phyloP scores from a whole-genome alignment of 495 filamentous ascomycete genomes.

The Penicillium canescens region DNA sequence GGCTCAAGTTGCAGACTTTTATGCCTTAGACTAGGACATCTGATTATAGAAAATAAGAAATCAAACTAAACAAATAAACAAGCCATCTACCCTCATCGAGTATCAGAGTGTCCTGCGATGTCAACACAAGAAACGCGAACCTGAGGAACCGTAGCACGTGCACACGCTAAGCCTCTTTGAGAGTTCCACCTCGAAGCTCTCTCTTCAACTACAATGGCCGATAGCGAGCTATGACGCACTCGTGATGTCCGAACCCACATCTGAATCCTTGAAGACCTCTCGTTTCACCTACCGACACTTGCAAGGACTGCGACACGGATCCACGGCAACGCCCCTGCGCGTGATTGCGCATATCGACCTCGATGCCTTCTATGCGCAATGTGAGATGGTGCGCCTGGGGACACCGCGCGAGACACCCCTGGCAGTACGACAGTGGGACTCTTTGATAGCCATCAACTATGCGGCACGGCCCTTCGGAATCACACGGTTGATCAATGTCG shows the following conservation, averaged over 20 bases:
- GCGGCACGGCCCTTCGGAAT: conserved; percentile 81
- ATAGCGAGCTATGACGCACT: conserved; percentile 20
- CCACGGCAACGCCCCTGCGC: conserved; percentile 73
- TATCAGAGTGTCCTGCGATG: no score
- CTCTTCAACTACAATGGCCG: not conserved
- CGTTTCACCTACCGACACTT: conserved; percentile 85
- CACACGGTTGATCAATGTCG: conserved; percentile 67
- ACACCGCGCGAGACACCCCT: conserved; percentile 74
- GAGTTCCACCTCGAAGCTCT: not conserved
- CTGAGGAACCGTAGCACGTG: conserved; percentile 16
- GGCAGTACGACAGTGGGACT: conserved; percentile 81
- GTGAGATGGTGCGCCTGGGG: conserved; percentile 83
- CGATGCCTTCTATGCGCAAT: conserved; percentile 98
- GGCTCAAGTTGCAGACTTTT: no score
- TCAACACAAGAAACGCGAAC: not conserved
- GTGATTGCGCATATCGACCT: conserved; percentile 92
- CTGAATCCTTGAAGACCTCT: conserved; percentile 54
- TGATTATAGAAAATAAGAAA: not conserved
- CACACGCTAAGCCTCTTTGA: conserved; percentile 17
- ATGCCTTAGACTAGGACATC: no score
- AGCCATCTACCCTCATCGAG: no score
- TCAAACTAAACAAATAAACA: not conserved
- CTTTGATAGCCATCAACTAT: conserved; percentile 95
- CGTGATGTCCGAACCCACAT: conserved; percentile 28
- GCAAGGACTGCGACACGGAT: conserved; percentile 67